Conservation (phyloP, 1,284 basidiomycete species). For the Ganoderma meredithae region DNA sequence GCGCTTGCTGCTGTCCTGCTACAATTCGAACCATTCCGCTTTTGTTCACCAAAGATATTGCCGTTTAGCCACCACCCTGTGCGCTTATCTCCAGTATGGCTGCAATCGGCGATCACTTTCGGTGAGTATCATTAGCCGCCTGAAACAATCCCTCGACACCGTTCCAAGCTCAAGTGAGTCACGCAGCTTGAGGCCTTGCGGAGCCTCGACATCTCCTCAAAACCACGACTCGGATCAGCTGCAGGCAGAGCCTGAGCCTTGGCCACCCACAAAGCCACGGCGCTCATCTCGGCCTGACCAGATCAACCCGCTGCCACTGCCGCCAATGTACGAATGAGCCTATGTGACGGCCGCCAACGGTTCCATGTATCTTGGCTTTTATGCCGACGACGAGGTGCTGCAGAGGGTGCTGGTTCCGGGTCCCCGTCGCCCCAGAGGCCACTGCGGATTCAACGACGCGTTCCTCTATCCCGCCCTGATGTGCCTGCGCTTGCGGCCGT, state of each 20-base stretch:
- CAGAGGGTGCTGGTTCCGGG: neutral
- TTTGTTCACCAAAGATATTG: no score
- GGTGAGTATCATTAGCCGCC: neutral
- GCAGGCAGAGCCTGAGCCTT: neutral
- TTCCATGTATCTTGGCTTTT: neutral
- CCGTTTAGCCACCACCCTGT: no score
- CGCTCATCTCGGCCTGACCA: neutral
- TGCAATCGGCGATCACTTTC: neutral
- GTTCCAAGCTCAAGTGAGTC: neutral
- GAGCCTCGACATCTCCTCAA: neutral
- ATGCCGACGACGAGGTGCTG: neutral
- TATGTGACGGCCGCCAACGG: neutral
- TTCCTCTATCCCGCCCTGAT: neutral
- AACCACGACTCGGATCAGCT: neutral
- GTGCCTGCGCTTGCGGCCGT: neutral
- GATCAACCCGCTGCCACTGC: neutral
- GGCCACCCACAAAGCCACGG: conserved; percentile 1
- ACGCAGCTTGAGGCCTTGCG: neutral
- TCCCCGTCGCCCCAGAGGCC: no score
- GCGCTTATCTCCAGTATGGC: neutral
- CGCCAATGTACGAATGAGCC: neutral
- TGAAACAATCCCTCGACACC: neutral
- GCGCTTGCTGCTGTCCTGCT: no score
- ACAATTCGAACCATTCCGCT: no score
- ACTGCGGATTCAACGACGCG: neutral